Evolutionary conservation across 345 rosid species (phyloP).

Genomic region (Acer negundo): DNA sequence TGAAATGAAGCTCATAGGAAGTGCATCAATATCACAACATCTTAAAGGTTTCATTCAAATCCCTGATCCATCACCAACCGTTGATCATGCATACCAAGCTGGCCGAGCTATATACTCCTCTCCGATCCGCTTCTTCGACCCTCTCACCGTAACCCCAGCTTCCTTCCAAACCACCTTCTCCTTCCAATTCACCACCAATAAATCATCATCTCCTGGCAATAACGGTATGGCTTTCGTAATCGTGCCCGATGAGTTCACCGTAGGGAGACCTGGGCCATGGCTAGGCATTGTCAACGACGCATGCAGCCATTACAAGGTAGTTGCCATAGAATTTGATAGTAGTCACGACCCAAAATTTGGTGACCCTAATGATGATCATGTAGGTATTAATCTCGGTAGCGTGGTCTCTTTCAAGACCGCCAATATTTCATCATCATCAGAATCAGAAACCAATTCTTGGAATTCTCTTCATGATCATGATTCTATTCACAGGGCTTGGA

Average conservation of each 20-base stretch:
- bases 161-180: slow-evolving; percentile 31
- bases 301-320: slow-evolving; percentile 17
- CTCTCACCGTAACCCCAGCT: slow-evolving; percentile 18
- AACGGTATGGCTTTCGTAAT: slow-evolving; percentile 21
- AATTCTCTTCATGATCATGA: slow-evolving; percentile 17
- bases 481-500: slow-evolving; percentile 28
- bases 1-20: slow-evolving; percentile 27
- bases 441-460: not conserved
- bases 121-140: slow-evolving; percentile 24
- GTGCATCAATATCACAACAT: slow-evolving; percentile 20
- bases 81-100: slow-evolving; percentile 11
- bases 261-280: slow-evolving; percentile 27
- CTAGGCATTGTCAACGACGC: slow-evolving; percentile 24
- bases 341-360: slow-evolving; percentile 15
- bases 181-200: slow-evolving; percentile 20
- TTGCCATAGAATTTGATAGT: slow-evolving; percentile 24
- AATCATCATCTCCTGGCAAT: not conserved
- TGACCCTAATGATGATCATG: slow-evolving; percentile 20
- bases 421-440: not conserved
- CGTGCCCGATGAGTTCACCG: slow-evolving; percentile 30
- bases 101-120: slow-evolving; percentile 26
- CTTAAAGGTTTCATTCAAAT: slow-evolving; percentile 21
- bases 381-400: slow-evolving; percentile 19
- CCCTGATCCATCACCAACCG: slow-evolving; percentile 19
- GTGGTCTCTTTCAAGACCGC: slow-evolving; percentile 24